phyloP scores from a whole-genome alignment of 78 protist species.

The Dictyostelium discoideum region DNA sequence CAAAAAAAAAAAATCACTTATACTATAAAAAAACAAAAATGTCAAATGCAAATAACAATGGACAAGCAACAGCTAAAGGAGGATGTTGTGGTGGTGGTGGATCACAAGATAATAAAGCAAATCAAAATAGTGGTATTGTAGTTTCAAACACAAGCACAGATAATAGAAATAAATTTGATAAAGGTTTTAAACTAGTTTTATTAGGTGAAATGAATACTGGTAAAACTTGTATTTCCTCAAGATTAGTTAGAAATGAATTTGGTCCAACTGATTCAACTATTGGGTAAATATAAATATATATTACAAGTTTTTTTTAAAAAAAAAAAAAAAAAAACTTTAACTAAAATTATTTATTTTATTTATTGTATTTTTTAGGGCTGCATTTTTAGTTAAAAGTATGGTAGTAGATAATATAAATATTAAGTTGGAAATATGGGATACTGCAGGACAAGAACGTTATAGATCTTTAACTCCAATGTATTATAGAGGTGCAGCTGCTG shows the following conservation, averaged over 20 bases:
- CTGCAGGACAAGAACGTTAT: conserved; percentile 77
- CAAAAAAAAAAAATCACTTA: neutral
- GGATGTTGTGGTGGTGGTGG: conserved; percentile 12
- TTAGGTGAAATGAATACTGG: conserved; percentile 70
- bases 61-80: neutral
- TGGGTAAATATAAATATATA: conserved; percentile 7
- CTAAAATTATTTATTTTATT: neutral
- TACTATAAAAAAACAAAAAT: neutral
- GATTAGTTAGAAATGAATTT: conserved; percentile 78
- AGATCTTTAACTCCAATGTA: conserved; percentile 70
- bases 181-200: conserved; percentile 63
- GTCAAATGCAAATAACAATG: neutral
- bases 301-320: neutral
- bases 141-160: neutral
- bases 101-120: neutral
- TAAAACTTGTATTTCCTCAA: conserved; percentile 55
- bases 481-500: conserved; percentile 75
- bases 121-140: neutral
- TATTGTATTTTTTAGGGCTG: conserved; percentile 21
- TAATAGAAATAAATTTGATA: conserved; percentile 52
- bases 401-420: conserved; percentile 45
- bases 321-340: neutral
- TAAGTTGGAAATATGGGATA: conserved; percentile 75
- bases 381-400: conserved; percentile 57
- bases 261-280: conserved; percentile 76